Conservation (phyloP, 78 protist species). For the Polysphondylium violaceum region DNA sequence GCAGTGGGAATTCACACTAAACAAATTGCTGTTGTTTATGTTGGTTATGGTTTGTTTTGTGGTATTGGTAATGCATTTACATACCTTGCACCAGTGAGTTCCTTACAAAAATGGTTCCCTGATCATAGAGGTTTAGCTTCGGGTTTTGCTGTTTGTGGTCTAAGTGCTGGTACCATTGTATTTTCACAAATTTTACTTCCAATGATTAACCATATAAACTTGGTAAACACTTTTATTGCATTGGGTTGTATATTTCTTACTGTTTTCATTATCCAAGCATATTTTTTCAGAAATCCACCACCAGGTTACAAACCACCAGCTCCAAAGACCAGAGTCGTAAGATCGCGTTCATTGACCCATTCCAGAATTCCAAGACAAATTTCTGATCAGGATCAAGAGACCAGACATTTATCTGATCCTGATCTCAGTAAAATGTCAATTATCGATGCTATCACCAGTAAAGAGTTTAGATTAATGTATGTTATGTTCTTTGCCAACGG, state of each 20-base stretch:
- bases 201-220: slow-evolving; percentile 35
- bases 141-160: slow-evolving; percentile 87
- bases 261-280: not conserved
- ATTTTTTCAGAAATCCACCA: slow-evolving; percentile 73
- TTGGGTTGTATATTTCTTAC: slow-evolving; percentile 30
- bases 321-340: not conserved
- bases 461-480: slow-evolving; percentile 66
- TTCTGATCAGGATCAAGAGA: no score
- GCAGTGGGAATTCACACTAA: slow-evolving; percentile 58
- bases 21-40: slow-evolving; percentile 33
- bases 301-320: slow-evolving; percentile 1
- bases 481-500: slow-evolving; percentile 48
- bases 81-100: slow-evolving; percentile 83
- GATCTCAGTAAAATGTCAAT: no score
- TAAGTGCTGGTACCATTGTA: slow-evolving; percentile 81
- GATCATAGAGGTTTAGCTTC: slow-evolving; percentile 71
- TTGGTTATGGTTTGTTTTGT: slow-evolving; percentile 81
- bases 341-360: not conserved
- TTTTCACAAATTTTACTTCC: slow-evolving; percentile 12
- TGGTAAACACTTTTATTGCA: slow-evolving; percentile 51
- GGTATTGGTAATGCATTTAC: slow-evolving; percentile 81
- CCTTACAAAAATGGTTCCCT: slow-evolving; percentile 88
- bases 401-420: no score
- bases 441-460: not conserved
- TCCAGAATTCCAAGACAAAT: no score